Evolutionary conservation across 495 filamentous ascomycete genomes (phyloP).

Genomic region (Aspergillus egyptiacus): DNA sequence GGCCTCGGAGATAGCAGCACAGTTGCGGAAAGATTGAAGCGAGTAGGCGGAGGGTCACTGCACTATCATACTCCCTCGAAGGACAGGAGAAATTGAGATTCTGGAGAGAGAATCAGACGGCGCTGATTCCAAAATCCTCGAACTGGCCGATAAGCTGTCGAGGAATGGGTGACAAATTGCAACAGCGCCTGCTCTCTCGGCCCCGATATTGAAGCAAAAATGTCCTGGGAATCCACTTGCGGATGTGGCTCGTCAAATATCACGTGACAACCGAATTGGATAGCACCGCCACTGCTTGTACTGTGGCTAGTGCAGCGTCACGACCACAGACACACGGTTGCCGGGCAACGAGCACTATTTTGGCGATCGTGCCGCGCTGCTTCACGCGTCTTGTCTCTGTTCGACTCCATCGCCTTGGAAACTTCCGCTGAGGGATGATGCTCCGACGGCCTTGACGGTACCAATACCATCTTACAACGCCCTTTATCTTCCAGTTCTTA

Average conservation of each 20-base stretch:
- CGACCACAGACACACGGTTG: conserved; percentile 13
- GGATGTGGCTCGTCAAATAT: conserved; percentile 6
- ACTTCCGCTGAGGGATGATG: conserved; percentile 10
- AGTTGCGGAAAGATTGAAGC: background rate
- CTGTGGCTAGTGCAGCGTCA: conserved; percentile 13
- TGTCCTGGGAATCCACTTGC: conserved; percentile 17
- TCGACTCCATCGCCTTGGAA: conserved; percentile 12
- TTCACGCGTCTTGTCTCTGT: conserved; percentile 15
- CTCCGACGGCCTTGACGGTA: conserved; percentile 19
- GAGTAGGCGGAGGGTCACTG: background rate
- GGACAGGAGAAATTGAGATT: background rate
- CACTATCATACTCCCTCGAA: conserved; percentile 12
- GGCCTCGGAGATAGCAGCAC: conserved; percentile 4
- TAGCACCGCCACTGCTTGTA: conserved; percentile 14
- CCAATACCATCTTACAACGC: conserved; percentile 13
- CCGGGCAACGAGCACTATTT: conserved; percentile 19
- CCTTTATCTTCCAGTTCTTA: background rate
- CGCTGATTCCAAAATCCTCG: background rate
- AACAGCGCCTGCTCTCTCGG: conserved; percentile 1
- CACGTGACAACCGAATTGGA: conserved; percentile 12
- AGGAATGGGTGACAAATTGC: conserved; percentile 7
- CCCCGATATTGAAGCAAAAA: conserved; percentile 19
- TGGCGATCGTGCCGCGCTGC: conserved; percentile 16
- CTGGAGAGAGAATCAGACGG: background rate
- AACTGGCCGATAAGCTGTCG: conserved; percentile 10